A percentile compares a stretch with the other conserved stretches of the same genome.
Conservation (phyloP, 441 rosid genomes). For the Melastoma candidum region DNA sequence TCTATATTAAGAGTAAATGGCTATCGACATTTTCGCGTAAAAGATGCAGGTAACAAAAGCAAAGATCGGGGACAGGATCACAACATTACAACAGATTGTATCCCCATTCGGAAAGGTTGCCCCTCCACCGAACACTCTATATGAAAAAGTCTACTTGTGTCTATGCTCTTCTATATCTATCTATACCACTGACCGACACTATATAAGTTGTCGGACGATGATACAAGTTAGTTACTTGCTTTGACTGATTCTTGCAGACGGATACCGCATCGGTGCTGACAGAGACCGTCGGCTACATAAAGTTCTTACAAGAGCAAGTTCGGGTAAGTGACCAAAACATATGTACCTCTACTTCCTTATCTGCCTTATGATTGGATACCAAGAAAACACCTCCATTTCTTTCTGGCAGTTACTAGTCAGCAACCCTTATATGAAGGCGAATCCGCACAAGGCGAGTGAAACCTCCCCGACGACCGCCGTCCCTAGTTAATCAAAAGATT, state of each 20-base stretch:
- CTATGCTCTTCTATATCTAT: no score
- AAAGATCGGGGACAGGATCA: constrained; percentile 72
- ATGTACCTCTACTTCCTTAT: background rate
- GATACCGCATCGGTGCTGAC: constrained; percentile 81
- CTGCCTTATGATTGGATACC: constrained; percentile 1
- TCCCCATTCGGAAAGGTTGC: constrained; percentile 86
- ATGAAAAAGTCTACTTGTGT: no score
- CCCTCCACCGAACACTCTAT: no score
- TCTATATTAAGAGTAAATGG: background rate
- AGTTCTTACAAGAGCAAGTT: constrained; percentile 73
- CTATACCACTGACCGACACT: no score
- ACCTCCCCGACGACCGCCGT: no score
- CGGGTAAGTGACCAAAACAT: constrained; percentile 32
- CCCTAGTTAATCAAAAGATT: no score
- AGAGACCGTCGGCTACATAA: constrained; percentile 73
- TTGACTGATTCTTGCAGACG: constrained; percentile 30
- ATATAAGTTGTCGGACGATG: no score
- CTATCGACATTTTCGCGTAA: constrained; percentile 2
- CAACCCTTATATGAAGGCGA: constrained; percentile 64
- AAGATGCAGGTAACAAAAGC: constrained; percentile 64
- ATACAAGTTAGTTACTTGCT: no score
- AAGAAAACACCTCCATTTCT: background rate
- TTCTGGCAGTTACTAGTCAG: constrained; percentile 47
- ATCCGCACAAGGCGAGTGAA: constrained; percentile 36
- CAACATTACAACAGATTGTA: constrained; percentile 85